Evolutionary conservation across 768 basidiomycete species (phyloP).

Genomic region (Inosperma sp.): DNA sequence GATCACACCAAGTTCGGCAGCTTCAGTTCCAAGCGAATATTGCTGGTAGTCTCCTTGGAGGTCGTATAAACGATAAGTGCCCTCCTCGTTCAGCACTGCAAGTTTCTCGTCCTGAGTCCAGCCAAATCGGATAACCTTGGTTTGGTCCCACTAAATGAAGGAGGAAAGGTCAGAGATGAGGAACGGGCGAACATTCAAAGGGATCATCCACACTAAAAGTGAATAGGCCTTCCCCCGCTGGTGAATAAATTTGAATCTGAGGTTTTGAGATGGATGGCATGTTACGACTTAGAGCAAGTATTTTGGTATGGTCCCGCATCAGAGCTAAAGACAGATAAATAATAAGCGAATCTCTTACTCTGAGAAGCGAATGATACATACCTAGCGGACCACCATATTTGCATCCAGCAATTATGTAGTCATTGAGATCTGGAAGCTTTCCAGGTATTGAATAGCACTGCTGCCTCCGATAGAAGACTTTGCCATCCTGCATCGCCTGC

Average conservation of each 20-base stretch:
- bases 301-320: slow-evolving; percentile 79
- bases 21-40: slow-evolving; percentile 78
- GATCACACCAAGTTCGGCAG: slow-evolving; percentile 74
- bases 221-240: slow-evolving; percentile 70
- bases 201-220: slow-evolving; percentile 64
- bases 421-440: slow-evolving; percentile 70
- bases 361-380: slow-evolving; percentile 23
- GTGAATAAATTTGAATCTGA: slow-evolving; percentile 84
- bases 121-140: slow-evolving; percentile 74
- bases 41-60: slow-evolving; percentile 83
- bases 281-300: slow-evolving; percentile 64
- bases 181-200: slow-evolving; percentile 6
- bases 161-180: slow-evolving; percentile 15
- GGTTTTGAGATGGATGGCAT: slow-evolving; percentile 60
- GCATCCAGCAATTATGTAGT: slow-evolving; percentile 78
- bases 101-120: slow-evolving; percentile 83
- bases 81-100: slow-evolving; percentile 86
- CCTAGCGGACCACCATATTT: slow-evolving; percentile 88
- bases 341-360: neutral
- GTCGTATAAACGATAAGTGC: slow-evolving; percentile 86
- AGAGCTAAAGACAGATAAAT: slow-evolving; percentile 50
- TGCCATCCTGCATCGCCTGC: slow-evolving; percentile 87
- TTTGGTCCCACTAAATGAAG: slow-evolving; percentile 88
- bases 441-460: slow-evolving; percentile 80
- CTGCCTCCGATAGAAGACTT: slow-evolving; percentile 82